These are phyloP conservation scores for Puccinia horiana DNA, from an alignment of 1,284 basidiomycete genomes.

Conservation along the genomic window DNA sequence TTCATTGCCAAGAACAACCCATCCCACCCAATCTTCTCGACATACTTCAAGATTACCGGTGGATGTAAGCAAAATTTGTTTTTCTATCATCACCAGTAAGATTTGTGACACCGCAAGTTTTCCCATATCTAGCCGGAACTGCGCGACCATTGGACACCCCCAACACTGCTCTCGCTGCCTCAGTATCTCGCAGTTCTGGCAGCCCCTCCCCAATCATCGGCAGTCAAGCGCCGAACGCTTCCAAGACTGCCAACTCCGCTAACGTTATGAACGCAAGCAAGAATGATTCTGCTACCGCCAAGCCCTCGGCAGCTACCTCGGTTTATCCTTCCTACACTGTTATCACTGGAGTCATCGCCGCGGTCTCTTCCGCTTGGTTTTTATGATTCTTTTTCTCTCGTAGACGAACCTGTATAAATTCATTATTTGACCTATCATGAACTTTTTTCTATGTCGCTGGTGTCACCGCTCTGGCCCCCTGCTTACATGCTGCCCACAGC, in stretches of 20 bases:
- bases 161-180: neutral
- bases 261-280: neutral
- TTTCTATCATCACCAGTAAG: neutral
- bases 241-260: neutral
- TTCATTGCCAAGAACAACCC: constrained; percentile 25
- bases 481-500: too few species aligned
- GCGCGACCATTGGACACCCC: neutral
- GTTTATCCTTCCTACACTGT: neutral
- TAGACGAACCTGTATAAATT: neutral
- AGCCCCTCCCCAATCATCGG: constrained; percentile 11
- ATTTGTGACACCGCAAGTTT: neutral
- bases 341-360: neutral
- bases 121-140: neutral
- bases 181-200: neutral
- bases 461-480: too few species aligned
- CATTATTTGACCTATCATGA: neutral
- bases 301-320: neutral
- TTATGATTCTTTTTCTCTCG: neutral
- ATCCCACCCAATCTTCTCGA: constrained; percentile 27
- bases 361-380: neutral
- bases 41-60: constrained; percentile 39
- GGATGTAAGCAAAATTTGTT: constrained; percentile 17
- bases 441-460: neutral
- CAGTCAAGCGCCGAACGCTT: neutral
- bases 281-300: neutral